Percentiles rank a stretch among this genome's conserved stretches.
These are phyloP conservation scores for Dioszegia aurantiaca DNA, from an alignment of 768 basidiomycete species.

Conservation along the genomic window DNA sequence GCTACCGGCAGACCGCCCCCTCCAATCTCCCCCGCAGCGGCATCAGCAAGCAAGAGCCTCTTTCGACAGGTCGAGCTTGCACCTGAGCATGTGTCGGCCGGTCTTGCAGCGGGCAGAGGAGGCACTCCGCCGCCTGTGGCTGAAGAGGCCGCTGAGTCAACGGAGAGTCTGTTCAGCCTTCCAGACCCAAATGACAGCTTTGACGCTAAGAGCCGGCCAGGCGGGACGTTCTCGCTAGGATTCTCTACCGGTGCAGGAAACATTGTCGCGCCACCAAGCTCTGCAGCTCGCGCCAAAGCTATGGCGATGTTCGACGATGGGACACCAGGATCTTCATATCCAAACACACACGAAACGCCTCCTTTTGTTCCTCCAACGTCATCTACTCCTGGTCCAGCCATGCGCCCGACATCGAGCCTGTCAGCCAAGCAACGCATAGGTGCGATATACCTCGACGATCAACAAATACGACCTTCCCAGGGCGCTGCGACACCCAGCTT, in stretches of 20 bases:
- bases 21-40: slow-evolving; percentile 1
- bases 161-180: no score
- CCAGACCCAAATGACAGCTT: no score
- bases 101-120: no score
- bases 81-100: no score
- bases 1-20: not conserved
- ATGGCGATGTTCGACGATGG: slow-evolving; percentile 10
- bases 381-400: not conserved
- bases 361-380: not conserved
- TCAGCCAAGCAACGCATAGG: not conserved
- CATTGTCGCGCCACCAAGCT: slow-evolving; percentile 12
- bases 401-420: not conserved
- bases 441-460: not conserved
- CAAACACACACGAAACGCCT: not conserved
- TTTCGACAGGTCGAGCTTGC: no score
- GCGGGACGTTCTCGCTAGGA: not conserved
- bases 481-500: not conserved
- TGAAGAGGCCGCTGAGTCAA: no score
- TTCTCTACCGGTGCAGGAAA: slow-evolving; percentile 14
- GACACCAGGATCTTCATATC: not conserved
- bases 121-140: no score
- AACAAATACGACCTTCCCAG: not conserved
- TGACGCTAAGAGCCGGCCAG: no score
- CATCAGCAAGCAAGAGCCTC: not conserved
- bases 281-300: slow-evolving; percentile 4